Evolutionary conservation across 257 asterid genomes (phyloP).

Genomic region (Primulina eburnea): DNA sequence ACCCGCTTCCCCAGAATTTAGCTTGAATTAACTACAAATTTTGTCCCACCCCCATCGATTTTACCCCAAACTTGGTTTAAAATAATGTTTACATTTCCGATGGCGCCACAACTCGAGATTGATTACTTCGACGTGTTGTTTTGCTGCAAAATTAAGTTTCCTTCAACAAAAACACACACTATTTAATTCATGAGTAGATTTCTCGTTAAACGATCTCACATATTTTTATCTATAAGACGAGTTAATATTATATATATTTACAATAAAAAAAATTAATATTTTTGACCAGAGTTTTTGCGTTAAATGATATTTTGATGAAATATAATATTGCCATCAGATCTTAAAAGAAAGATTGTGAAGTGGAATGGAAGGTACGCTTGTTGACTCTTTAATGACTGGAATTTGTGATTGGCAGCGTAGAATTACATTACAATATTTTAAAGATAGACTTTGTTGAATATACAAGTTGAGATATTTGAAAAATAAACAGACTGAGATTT

Average conservation of each 20-base stretch:
- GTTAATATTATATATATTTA: too few relatives aligned
- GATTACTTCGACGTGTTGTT: neutral
- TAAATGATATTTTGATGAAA: too few relatives aligned
- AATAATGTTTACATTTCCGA: neutral
- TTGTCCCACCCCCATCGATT: neutral
- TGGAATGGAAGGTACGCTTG: neutral
- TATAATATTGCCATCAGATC: neutral
- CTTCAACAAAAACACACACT: too few relatives aligned
- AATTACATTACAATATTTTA: too few relatives aligned
- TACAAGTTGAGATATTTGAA: constrained; percentile 7
- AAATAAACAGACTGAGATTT: too few relatives aligned
- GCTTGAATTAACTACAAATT: neutral
- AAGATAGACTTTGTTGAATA: constrained; percentile 10
- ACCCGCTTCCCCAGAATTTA: neutral
- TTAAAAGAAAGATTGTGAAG: neutral
- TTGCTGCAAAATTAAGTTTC: neutral
- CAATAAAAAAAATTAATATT: too few relatives aligned
- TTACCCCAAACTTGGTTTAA: too few relatives aligned
- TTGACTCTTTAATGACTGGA: neutral
- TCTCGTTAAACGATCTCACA: too few relatives aligned
- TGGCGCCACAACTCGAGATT: neutral
- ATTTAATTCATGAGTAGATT: too few relatives aligned
- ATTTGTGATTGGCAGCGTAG: neutral
- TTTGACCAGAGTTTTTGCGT: too few relatives aligned
- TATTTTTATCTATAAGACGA: too few relatives aligned